Evolutionary conservation across 108 stramenopile species (phyloP).

Genomic region (Discostella pseudostelligera): DNA sequence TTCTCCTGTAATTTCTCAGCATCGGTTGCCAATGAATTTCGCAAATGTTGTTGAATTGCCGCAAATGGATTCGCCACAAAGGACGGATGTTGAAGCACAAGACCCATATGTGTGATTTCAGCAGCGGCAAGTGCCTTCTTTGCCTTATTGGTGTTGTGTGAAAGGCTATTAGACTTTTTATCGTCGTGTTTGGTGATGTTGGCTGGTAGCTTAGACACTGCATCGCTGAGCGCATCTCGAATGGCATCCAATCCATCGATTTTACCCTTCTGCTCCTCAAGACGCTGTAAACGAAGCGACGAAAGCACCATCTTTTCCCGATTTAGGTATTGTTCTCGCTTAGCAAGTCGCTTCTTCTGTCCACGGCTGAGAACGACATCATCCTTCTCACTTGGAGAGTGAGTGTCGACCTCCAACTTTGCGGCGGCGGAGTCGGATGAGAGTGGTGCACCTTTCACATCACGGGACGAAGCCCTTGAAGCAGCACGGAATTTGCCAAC

Average conservation of each 20-base stretch:
- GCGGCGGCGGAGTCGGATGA: neutral
- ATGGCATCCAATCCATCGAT: conserved; percentile 83
- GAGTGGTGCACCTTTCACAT: conserved; percentile 14
- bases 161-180: neutral
- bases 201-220: conserved; percentile 32
- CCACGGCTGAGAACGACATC: conserved; percentile 65
- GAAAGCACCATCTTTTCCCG: conserved; percentile 78
- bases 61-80: conserved; percentile 78
- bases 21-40: conserved; percentile 62
- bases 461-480: conserved; percentile 23
- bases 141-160: conserved; percentile 52
- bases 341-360: conserved; percentile 75
- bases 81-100: conserved; percentile 77
- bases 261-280: conserved; percentile 74
- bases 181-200: too few species aligned
- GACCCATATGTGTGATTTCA: conserved; percentile 65
- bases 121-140: conserved; percentile 53
- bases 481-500: conserved; percentile 50
- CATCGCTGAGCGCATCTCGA: conserved; percentile 66
- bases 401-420: neutral
- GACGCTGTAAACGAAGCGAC: conserved; percentile 55
- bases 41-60: conserved; percentile 75
- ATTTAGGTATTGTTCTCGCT: conserved; percentile 77
- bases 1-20: conserved; percentile 41
- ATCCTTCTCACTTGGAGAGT: conserved; percentile 12